Percentiles rank a stretch among this genome's conserved stretches.
phyloP scores from a whole-genome alignment of 148 eudicot genomes.

The Camellia sinensis region DNA sequence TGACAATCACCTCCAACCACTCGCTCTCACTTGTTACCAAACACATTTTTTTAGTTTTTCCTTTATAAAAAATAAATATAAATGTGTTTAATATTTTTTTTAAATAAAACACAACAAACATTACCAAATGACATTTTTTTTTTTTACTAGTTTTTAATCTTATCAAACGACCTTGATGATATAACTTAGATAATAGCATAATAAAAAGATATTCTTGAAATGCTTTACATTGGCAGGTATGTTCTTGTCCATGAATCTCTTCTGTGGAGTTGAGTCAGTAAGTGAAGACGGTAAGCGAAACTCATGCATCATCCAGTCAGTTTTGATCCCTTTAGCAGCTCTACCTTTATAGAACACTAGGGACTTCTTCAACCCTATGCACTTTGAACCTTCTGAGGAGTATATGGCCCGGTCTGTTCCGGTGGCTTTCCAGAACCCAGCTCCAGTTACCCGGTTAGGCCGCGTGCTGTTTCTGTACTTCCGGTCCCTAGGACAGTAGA shows the following conservation, averaged over 20 bases:
- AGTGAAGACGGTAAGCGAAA: conserved; percentile 65
- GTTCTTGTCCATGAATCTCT: conserved; percentile 41
- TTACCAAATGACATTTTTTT: too few species aligned
- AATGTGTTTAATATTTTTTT: too few species aligned
- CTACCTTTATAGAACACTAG: conserved; percentile 88
- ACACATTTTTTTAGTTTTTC: too few species aligned
- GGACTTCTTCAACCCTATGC: conserved; percentile 90
- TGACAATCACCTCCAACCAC: too few species aligned
- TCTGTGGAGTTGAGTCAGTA: conserved; percentile 34
- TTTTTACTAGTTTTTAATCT: too few species aligned
- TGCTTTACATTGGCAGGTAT: conserved; percentile 43
- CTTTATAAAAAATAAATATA: too few species aligned
- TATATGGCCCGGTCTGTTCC: conserved; percentile 85
- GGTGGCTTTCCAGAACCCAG: conserved; percentile 95
- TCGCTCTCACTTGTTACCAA: too few species aligned
- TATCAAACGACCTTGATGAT: too few species aligned
- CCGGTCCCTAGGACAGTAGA: conserved; percentile 81
- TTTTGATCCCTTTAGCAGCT: conserved; percentile 84
- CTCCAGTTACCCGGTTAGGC: conserved; percentile 84
- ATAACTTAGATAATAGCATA: too few species aligned
- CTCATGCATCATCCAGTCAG: conserved; percentile 99
- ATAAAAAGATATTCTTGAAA: neutral
- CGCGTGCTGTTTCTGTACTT: conserved; percentile 80
- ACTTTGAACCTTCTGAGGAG: conserved; percentile 59
- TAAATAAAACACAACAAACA: too few species aligned